Evolutionary conservation across 2,329 filamentous ascomycete species (phyloP), one percentile per base, ranked within the genome.

Genomic region (Cladosporium velox): DNA sequence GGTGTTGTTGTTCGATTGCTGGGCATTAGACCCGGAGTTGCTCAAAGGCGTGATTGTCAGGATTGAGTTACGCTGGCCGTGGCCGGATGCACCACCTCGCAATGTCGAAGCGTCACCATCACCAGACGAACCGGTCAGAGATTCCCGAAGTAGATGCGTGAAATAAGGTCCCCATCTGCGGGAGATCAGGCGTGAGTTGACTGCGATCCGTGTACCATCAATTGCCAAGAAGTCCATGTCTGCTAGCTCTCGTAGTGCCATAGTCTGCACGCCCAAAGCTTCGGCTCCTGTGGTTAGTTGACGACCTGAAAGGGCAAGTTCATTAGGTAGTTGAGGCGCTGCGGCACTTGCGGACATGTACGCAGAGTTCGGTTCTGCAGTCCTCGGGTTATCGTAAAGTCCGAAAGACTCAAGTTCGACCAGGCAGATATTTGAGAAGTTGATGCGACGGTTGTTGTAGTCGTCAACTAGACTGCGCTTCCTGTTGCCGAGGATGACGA

Each of bases 141-240:
- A 92, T 77, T 97, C 93, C 32, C 91, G 88, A 11, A 98, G 83
- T 1, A 99, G 85, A 75, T 96, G 92, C 65, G 97, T 92, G 79
- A 99, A 98, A 76, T 96, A 97, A 0, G 93, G 92, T 0, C 95
- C 95, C 95, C 95, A 99, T 75, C 95, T 85, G 32, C 92, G 87
- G 11, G 91, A 90, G 18, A 98, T 85, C 18, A 99, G 87, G 66
- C 93, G 88, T 7, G 95, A 98, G 78, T 96, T 99, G 71, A 97
- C 91, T 0, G 95, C 92, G 70, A 98, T 92, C 21, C 93, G 88
- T 76, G 97, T 94, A 26, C 94, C 94, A 24, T 91, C 91, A 51
- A 97, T 89, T 62, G 94, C 95, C 32, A 98, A 84, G 66, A 99
- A 91, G 74, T 98, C 95, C 95, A 99, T 99, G 73, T 99, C 95